Base-by-base conservation (phyloP, 768 basidiomycete genomes). In the Paxillus ammoniavirescens region DNA sequence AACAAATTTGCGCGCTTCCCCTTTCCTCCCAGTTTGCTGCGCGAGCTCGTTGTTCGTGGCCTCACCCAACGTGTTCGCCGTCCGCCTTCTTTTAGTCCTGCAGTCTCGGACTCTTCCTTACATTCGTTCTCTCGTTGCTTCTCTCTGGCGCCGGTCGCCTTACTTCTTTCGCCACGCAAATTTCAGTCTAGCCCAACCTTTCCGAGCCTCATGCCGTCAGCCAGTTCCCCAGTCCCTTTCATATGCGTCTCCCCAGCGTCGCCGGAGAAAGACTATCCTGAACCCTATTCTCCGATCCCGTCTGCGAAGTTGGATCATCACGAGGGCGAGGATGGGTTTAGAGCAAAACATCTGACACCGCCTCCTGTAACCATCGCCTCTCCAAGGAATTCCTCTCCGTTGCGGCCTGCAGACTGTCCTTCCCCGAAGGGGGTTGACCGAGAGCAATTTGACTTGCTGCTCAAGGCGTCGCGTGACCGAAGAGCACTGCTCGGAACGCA, bases 181-280 rank as follows among this genome's bases (percentile, higher is more conserved):
- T 31, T 31, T n/a, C 14, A 45, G 28, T 45, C n/a, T 15, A n/a
- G 28, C 31, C 26, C 28, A 17, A 17, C 64, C 57, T 53, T 50
- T 55, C 56, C 70, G 69, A n/a, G 60, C 51, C 47, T 60, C 69
- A 82, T 81, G 80, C 67, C 68, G 54, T 65, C 70, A 60, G 67
- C 68, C 55, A 56, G 49, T 54, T 70, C 75, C 50, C 72, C 77
- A 53, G 71, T 89, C 61, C 88, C 89, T 59, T 74, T 79, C 57
- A 91, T 92, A 60, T 79, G 77, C 60, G 82, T 92, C 63, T 89
- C 86, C 18, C 82, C 77, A 33, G 82, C 88, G 45, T 82, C 84
- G 3, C 80, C 80, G n/a, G 74, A 80, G 59, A 77, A 80, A 47
- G 67, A 71, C 41, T 50, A 63, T 31, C 59, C 71, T 31, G 83